A percentile compares a stretch with the other conserved stretches of the same genome.
Evolutionary conservation across 352 stramenopile genomes (phyloP).

Genomic region (Saprolegnia diclina): DNA sequence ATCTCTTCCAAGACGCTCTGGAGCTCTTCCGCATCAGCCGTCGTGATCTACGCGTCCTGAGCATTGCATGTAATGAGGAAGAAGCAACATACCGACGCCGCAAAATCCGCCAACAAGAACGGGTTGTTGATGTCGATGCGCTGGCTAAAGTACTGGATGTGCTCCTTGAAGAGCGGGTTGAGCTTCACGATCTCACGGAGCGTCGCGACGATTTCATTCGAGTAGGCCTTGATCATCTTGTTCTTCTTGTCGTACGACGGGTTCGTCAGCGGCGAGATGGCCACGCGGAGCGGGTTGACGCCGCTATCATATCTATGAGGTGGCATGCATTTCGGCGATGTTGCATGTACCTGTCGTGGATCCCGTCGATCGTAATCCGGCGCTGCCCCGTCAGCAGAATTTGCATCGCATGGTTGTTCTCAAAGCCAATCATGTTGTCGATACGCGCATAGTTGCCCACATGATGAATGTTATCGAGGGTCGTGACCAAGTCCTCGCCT

Average conservation of each 20-base stretch:
- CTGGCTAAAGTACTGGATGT: constrained; percentile 96
- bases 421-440: constrained; percentile 83
- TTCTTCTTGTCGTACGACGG: constrained; percentile 59
- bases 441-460: constrained; percentile 96
- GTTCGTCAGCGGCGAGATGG: constrained; percentile 71
- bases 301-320: not conserved
- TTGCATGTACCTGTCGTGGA: constrained; percentile 42
- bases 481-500: constrained; percentile 85
- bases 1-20: constrained; percentile 94
- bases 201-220: constrained; percentile 96
- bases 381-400: constrained; percentile 86
- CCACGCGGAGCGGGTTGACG: constrained; percentile 53
- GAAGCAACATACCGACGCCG: constrained; percentile 51
- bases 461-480: constrained; percentile 91
- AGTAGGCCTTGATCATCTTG: constrained; percentile 93
- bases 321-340: not conserved
- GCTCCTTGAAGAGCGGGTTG: constrained; percentile 97
- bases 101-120: constrained; percentile 98
- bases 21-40: constrained; percentile 88
- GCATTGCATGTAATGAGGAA: not conserved
- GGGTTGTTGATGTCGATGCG: constrained; percentile 94
- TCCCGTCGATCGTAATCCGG: constrained; percentile 72
- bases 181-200: constrained; percentile 95
- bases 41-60: constrained; percentile 63
- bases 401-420: constrained; percentile 57